A percentile compares a stretch with the other conserved stretches of the same genome.
Evolutionary conservation across 306 rosid species (phyloP).

Genomic region (Prunus salicina): DNA sequence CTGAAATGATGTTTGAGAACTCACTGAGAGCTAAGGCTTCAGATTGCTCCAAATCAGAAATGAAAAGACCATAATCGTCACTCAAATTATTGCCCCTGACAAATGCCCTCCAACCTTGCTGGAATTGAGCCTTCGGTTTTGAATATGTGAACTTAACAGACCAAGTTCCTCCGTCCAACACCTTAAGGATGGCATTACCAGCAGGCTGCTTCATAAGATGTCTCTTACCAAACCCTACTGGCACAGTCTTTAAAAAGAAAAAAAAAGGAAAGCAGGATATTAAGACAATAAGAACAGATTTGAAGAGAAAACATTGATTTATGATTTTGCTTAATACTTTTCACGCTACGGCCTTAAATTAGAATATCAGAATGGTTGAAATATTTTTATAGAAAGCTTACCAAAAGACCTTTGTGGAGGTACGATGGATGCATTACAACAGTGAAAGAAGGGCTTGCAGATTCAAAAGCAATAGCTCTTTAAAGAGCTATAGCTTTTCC

Average conservation of each 20-base stretch:
- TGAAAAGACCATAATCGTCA: no score
- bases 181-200: not conserved
- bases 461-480: not conserved
- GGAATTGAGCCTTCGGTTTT: no score
- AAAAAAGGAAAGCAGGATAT: not conserved
- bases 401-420: not conserved
- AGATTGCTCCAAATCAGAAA: not conserved
- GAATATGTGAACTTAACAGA: not conserved
- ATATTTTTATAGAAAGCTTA: constrained; percentile 6
- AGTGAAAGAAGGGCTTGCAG: constrained; percentile 6
- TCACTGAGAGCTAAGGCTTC: not conserved
- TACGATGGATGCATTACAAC: not conserved
- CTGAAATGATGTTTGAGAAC: no score
- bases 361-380: no score
- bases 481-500: not conserved
- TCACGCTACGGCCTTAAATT: no score
- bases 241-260: not conserved
- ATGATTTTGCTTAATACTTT: not conserved
- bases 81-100: constrained; percentile 2
- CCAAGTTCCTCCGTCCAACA: constrained; percentile 4
- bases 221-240: not conserved
- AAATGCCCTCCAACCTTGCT: constrained; percentile 10
- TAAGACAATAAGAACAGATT: not conserved
- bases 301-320: not conserved
- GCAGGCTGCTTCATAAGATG: not conserved